These are phyloP conservation scores for Mallotus nudiflorus DNA, from an alignment of 345 rosid genomes.

Conservation along the genomic window DNA sequence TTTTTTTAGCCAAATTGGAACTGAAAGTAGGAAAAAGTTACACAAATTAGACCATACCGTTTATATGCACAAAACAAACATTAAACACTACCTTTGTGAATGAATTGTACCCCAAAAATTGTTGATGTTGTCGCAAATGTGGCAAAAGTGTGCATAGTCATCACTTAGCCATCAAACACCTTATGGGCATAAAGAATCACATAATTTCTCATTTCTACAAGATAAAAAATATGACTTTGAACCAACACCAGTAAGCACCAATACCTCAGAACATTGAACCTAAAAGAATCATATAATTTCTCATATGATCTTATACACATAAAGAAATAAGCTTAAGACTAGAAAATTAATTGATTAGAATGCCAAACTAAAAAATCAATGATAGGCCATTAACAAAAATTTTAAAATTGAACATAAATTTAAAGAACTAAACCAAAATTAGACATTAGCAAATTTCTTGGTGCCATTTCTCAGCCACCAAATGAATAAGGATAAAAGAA, in stretches of 20 bases:
- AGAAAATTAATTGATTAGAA: not conserved
- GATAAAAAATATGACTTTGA: not conserved
- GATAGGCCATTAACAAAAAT: not conserved
- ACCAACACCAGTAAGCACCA: not conserved
- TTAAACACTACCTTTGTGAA: no score
- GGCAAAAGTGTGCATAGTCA: no score
- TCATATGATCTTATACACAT: constrained; percentile 1
- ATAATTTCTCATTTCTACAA: no score
- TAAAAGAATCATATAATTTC: not conserved
- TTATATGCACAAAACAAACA: no score
- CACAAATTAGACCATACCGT: no score
- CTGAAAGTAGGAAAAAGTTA: no score
- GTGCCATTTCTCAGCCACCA: constrained; percentile 86
- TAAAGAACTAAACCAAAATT: constrained; percentile 1
- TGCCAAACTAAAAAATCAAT: not conserved
- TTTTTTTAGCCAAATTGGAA: no score
- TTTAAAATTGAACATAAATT: not conserved
- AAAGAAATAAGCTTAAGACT: not conserved
- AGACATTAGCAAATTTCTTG: constrained; percentile 42
- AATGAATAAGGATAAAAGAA: constrained; percentile 95
- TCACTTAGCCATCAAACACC: no score
- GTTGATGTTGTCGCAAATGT: no score
- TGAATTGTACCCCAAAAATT: no score
- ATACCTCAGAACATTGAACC: not conserved
- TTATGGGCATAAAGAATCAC: no score